Evolutionary conservation across 78 protist species (phyloP), one percentile per base, ranked within the genome.

Genomic region (Protostelium mycophagum): DNA sequence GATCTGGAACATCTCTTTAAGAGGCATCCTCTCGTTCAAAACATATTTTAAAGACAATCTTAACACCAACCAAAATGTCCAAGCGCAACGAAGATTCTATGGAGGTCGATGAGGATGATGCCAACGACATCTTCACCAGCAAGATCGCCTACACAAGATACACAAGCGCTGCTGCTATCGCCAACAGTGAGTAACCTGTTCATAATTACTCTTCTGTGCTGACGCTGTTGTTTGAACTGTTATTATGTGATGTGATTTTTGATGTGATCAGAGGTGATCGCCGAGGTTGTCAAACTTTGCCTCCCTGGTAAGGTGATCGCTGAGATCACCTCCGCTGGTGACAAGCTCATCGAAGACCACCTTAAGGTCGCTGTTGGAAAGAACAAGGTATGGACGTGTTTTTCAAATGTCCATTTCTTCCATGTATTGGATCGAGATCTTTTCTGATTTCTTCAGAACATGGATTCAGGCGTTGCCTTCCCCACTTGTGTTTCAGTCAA

Each of bases 401-500:
- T n/a, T n/a, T n/a, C n/a, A n/a, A n/a, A n/a, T n/a, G n/a, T n/a
- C n/a, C n/a, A n/a, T n/a, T n/a, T n/a, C n/a, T n/a, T n/a, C n/a
- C n/a, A n/a, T n/a, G n/a, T n/a, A n/a, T n/a, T n/a, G n/a, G n/a
- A n/a, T n/a, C n/a, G n/a, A n/a, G n/a, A n/a, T n/a, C n/a, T n/a
- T n/a, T n/a, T n/a, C n/a, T n/a, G n/a, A n/a, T n/a, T n/a, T n/a
- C n/a, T n/a, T n/a, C n/a, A n/a, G 95, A 84, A 63, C 37, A 37
- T 90, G 28, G 89, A 93, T 84, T 97, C 96, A 91, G 99, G 99
- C 36, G 90, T 97, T 28, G 99, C 99, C 10, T 98, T 98, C 96
- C 99, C 99, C 89, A 98, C 99, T 0, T 98, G 98, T 89, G 36
- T 98, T 38, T 94, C 98, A 1, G 94, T 98, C 38, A 98, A 99